Base-by-base conservation (phyloP, 2,329 filamentous ascomycete genomes). In the Ophiostoma sp. region DNA sequence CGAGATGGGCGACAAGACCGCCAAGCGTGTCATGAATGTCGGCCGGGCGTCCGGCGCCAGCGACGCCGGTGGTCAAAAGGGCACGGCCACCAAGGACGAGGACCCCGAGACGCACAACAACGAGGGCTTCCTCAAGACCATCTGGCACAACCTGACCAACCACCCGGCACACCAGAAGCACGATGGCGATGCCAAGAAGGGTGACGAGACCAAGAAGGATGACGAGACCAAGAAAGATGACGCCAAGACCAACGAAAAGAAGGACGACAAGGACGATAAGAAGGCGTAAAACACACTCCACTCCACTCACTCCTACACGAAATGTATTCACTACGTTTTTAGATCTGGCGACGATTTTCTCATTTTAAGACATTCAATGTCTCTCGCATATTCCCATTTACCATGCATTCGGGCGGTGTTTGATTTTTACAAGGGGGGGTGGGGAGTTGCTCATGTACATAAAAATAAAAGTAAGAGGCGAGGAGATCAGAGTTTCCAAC, bases 71-170 rank as follows among this genome's bases (percentile, higher is more conserved):
- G 61, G 61, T n/a, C 61, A 64, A 36, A 64, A 64, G 36, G 61
- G 61, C 36, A 17, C 61, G 3, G 61, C 61, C 36, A 17, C n/a
- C 36, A 42, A 42, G n/a, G 61, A 31, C 69, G 39, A 42, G 22
- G 78, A 80, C 59, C 84, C 86, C 15, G 57, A 39, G 59, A 84
- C 86, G 0, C 91, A 95, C 81, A 92, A 92, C 82, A 90, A 92
- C 79, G 95, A 98, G 81, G 93, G 95, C 2, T 97, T 98, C 80
- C 84, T 98, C 75, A 98, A 96, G 85, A 94, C 91, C 57, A 90
- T 97, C 76, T 98, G 95, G 95, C 93, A 98, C 80, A 94, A 91
- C 76, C 83, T 98, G 72, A 97, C 92, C n/a, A 93, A 94, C 78
- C 90, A 96, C 78, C 86, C 87, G 0, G 86, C 85, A 6, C 87